phyloP scores from a whole-genome alignment of 768 basidiomycete species.

The Neoboletus magnificus region DNA sequence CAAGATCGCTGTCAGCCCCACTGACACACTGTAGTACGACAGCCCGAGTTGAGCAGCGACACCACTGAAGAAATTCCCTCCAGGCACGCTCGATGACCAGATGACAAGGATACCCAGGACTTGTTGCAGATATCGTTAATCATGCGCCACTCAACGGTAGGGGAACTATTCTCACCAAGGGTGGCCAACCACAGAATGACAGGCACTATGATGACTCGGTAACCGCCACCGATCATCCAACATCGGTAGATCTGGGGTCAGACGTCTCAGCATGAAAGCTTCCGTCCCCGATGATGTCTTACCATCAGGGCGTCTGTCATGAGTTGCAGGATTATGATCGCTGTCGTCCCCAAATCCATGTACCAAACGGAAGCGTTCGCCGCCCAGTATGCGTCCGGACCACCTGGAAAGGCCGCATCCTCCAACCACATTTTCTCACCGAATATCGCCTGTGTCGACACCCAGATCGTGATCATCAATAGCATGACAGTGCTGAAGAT shows the following conservation, averaged over 20 bases:
- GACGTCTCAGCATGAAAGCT: neutral
- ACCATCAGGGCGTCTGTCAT: slow-evolving; percentile 40
- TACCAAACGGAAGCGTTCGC: slow-evolving; percentile 28
- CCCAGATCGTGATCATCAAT: slow-evolving; percentile 32
- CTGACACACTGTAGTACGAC: slow-evolving; percentile 18
- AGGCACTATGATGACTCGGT: slow-evolving; percentile 17
- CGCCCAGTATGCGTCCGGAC: slow-evolving; percentile 33
- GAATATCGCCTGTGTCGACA: slow-evolving; percentile 29
- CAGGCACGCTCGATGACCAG: slow-evolving; percentile 15
- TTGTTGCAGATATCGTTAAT: slow-evolving; percentile 3
- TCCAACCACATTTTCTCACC: slow-evolving; percentile 38
- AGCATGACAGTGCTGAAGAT: slow-evolving; percentile 28
- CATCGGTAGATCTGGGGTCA: slow-evolving; percentile 38
- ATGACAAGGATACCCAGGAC: slow-evolving; percentile 18
- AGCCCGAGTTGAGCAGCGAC: slow-evolving; percentile 14
- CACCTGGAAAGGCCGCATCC: slow-evolving; percentile 31
- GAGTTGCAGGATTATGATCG: slow-evolving; percentile 31
- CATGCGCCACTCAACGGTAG: neutral
- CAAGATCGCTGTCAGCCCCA: slow-evolving; percentile 20
- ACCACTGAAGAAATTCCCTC: slow-evolving; percentile 18
- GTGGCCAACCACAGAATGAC: slow-evolving; percentile 21
- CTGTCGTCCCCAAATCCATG: slow-evolving; percentile 29
- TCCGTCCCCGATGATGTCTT: slow-evolving; percentile 1
- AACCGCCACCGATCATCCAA: slow-evolving; percentile 31
- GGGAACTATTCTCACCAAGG: slow-evolving; percentile 19